Conservation (phyloP, 768 basidiomycete species). For the Clathrus columnatus region DNA sequence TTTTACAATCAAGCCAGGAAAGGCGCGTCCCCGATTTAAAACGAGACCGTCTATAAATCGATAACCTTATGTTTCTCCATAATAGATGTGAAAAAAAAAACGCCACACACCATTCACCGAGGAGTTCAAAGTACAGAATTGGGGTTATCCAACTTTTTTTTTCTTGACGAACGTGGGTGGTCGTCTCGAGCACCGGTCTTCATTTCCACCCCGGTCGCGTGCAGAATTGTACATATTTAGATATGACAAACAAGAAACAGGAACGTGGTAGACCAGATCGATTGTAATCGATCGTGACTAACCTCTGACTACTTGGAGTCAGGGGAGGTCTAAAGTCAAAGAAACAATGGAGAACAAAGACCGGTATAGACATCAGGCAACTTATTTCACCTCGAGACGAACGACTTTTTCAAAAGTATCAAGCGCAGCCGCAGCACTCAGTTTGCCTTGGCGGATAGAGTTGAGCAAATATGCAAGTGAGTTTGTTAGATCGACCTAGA, state of each 20-base stretch:
- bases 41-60: background rate
- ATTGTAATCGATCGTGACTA: too few relatives aligned
- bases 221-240: too few relatives aligned
- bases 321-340: background rate
- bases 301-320: too few relatives aligned
- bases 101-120: background rate
- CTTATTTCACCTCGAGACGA: background rate
- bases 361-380: background rate
- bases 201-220: too few relatives aligned
- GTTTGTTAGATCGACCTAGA: background rate
- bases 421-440: constrained; percentile 1
- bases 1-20: too few relatives aligned
- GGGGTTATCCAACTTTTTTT: background rate
- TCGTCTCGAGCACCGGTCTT: too few relatives aligned
- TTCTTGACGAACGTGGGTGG: too few relatives aligned
- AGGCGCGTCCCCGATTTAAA: background rate
- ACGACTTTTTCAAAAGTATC: constrained; percentile 3
- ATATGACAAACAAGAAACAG: too few relatives aligned
- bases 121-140: background rate
- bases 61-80: background rate
- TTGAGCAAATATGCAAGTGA: background rate
- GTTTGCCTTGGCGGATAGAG: background rate
- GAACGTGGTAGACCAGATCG: too few relatives aligned
- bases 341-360: background rate
- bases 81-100: background rate